phyloP scores from a whole-genome alignment of 352 stramenopile species.

The Phytophthora tentaculata region DNA sequence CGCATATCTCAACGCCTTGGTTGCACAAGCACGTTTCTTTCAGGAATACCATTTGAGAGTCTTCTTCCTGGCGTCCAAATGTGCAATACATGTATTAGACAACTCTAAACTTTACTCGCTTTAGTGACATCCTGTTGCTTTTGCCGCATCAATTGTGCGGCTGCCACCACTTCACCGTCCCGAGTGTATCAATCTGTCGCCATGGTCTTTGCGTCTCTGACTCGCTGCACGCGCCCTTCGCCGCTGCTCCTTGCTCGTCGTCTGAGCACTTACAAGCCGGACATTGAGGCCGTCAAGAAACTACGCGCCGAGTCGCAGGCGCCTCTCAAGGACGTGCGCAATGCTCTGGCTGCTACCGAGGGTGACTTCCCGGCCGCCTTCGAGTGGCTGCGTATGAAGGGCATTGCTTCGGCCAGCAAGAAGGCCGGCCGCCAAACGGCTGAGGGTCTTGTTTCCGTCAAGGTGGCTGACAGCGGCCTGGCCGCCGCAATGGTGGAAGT shows the following conservation, averaged over 20 bases:
- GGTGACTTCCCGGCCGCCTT: conserved; percentile 87
- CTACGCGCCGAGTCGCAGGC: conserved; percentile 85
- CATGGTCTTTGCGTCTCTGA: conserved; percentile 28
- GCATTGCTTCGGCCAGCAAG: conserved; percentile 79
- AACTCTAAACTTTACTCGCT: too few species aligned
- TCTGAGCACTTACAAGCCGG: conserved; percentile 81
- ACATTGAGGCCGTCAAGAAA: conserved; percentile 90
- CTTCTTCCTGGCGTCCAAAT: too few species aligned
- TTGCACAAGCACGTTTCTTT: too few species aligned
- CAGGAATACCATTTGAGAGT: too few species aligned
- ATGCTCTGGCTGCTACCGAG: conserved; percentile 78
- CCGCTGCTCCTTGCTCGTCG: conserved; percentile 29
- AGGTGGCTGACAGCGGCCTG: conserved; percentile 43
- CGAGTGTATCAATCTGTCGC: conserved; percentile 3
- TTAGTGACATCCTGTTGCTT: too few species aligned
- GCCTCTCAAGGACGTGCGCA: conserved; percentile 91
- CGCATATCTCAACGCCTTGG: too few species aligned
- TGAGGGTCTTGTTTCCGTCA: conserved; percentile 78
- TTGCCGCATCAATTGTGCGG: conserved; percentile 4
- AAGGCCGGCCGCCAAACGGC: conserved; percentile 80
- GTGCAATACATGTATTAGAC: too few species aligned
- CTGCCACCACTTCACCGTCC: conserved; percentile 10
- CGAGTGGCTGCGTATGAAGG: conserved; percentile 91
- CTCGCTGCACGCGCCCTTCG: conserved; percentile 17
- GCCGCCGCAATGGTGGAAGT: conserved; percentile 89